Base-by-base conservation (phyloP, 2,329 filamentous ascomycete genomes). In the Myriangium duriaei region DNA sequence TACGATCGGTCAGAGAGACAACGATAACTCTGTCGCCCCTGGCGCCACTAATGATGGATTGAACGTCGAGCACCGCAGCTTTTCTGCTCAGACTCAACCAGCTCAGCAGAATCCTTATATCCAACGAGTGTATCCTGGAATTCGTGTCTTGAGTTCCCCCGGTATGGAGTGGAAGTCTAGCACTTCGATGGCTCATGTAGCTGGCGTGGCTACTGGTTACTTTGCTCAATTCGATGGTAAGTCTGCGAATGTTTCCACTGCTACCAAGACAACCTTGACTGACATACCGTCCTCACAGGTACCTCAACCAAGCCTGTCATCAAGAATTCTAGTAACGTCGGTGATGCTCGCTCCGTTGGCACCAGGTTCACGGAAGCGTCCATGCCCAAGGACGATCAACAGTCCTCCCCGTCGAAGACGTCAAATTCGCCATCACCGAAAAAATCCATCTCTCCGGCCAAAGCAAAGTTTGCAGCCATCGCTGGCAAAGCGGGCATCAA, bases 391-490 rank as follows among this genome's bases (percentile, higher is more conserved):
- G 37, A 41, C 16, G 34, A 41, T 26, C 32, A 21, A 15, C 37
- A 32, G 15, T 30, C 37, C 6, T 45, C 40, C 28, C 43, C 43
- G 12, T 18, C 30, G 26, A 42, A 39, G 18, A n/a, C 17, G 5
- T 26, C 36, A n/a, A 14, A 13, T 12, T 14, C 30, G 10, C 32
- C 30, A 3, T 39, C 36, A 17, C 35, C 12, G 7, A 32, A 40
- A 39, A 47, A 44, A 32, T 42, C 43, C 14, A 32, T 40, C 1
- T 65, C 63, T 5, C 64, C 63, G 12, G 57, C 64, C 36, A 64
- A 65, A 45, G 61, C 55, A 34, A 63, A 60, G 51, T 60, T 67
- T 33, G 63, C 65, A 49, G 56, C 61, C 30, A 58, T 67, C 21
- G 63, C 62, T 18, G 63, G 60, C 51, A 65, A 60, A 44, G 61